Base-by-base conservation (phyloP, 2,329 filamentous ascomycete genomes). In the Penicillium sp. region DNA sequence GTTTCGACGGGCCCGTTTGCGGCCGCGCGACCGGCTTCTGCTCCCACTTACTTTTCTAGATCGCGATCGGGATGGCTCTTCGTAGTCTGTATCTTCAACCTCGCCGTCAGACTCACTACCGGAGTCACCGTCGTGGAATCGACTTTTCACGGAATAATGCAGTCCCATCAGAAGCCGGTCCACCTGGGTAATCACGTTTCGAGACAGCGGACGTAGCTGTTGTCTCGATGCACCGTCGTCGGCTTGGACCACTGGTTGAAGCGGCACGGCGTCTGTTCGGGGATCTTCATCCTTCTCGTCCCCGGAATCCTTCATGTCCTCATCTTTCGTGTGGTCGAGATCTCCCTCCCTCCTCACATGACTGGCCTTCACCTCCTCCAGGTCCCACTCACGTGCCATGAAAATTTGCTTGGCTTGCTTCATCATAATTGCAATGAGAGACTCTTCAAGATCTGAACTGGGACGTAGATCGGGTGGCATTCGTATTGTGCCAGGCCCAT, bases 121-220 rank as follows among this genome's bases (percentile, higher is more conserved):
- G 58, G 47, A 77, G 37, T 74, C 67, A 4, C 66, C 62, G 11
- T 63, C 60, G 2, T 59, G 61, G 37, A 65, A 63, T 54, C 83
- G 84, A 2, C 86, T 83, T 45, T 84, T 77, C 39, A 88, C 84
- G 0, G 85, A 82, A 59, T 88, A 85, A 70, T 93, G 91, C 14
- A 98, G 80, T 3, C 88, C 85, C 34, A 82, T 79, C 5, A 96
- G 82, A 0, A 94, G 82, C 5, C 80, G 74, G 67, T 97, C 91
- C 1, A 96, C 72, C 38, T 86, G 85, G 1, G 81, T 76, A 8
- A 96, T 80, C 15, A 93, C 83, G 64, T 91, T 88, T n/a, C 88
- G 82, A 11, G 90, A 83, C 0, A 86, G 83, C 0, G 92, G 91
- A 0, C 83, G 82, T 15, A 96, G 78, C 5, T 96, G 79, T 1